Percentiles rank a stretch among this genome's conserved stretches.
phyloP scores from a whole-genome alignment of 2,329 filamentous ascomycete species.

The Fusarium annulatum region DNA sequence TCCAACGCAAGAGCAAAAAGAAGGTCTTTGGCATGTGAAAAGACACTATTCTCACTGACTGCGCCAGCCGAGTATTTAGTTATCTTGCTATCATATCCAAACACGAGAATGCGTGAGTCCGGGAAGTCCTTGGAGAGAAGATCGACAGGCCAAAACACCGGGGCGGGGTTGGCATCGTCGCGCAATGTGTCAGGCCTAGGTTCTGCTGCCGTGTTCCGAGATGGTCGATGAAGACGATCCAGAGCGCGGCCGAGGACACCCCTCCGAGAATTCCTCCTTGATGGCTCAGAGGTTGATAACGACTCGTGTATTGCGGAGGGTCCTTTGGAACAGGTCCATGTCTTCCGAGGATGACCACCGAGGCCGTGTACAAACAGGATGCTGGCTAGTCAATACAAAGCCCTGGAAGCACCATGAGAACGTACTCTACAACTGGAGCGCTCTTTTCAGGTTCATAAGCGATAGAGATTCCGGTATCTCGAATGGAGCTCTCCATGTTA shows the following conservation, averaged over 20 bases:
- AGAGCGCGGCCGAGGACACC: fast-evolving
- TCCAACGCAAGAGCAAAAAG: fast-evolving
- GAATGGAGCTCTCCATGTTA: too few relatives aligned
- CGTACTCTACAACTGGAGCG: not conserved
- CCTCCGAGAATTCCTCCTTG: not conserved
- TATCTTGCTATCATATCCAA: not conserved
- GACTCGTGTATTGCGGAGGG: fast-evolving
- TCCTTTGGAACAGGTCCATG: not conserved
- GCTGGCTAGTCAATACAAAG: not conserved
- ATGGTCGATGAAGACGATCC: fast-evolving
- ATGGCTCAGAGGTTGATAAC: not conserved
- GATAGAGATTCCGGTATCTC: too few relatives aligned
- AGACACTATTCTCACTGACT: not conserved
- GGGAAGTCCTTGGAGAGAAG: not conserved
- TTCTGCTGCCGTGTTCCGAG: fast-evolving
- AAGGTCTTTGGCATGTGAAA: not conserved
- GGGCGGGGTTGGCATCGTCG: fast-evolving
- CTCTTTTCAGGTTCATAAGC: not conserved
- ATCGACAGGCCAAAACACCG: not conserved
- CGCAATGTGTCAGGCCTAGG: fast-evolving
- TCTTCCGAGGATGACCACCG: not conserved
- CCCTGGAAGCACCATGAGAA: fast-evolving
- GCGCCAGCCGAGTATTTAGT: not conserved
- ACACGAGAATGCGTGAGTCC: fast-evolving
- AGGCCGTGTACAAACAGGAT: not conserved